phyloP scores from a whole-genome alignment of 208 protist genomes.

The Acanthamoeba lenticulata region DNA sequence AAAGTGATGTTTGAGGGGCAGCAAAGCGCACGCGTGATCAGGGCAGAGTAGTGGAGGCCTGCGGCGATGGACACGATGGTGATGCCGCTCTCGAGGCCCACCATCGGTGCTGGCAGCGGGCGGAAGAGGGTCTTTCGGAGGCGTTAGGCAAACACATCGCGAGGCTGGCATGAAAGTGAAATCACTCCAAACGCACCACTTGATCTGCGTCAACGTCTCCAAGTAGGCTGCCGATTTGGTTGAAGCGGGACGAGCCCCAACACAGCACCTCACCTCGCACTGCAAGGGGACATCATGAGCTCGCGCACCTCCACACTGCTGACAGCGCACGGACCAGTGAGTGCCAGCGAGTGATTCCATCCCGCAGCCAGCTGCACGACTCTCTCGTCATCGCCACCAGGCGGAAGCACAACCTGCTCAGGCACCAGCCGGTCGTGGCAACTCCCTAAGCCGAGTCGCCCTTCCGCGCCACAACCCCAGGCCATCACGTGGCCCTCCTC shows the following conservation, averaged over 20 bases:
- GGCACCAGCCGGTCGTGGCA: neutral
- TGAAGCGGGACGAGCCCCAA: slow-evolving; percentile 44
- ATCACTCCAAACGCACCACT: too few relatives aligned
- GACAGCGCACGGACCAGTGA: neutral
- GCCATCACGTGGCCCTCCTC: neutral
- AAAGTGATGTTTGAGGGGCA: neutral
- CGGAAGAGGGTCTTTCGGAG: neutral
- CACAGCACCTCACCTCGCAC: neutral
- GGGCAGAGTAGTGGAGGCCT: slow-evolving; percentile 4
- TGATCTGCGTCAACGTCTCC: neutral
- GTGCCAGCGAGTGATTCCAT: slow-evolving; percentile 22
- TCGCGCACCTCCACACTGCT: too few relatives aligned
- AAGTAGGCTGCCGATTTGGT: neutral
- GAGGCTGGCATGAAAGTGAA: too few relatives aligned
- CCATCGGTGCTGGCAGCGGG: neutral
- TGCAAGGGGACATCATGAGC: too few relatives aligned
- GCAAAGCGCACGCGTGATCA: neutral
- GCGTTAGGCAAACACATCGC: too few relatives aligned
- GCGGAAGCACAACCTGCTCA: neutral
- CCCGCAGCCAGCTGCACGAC: neutral
- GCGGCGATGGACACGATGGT: neutral
- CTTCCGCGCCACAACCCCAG: slow-evolving; percentile 13
- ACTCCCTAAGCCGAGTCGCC: neutral
- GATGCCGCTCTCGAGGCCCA: neutral
- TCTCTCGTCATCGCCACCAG: neutral